Evolutionary conservation across 139 green algal genomes (phyloP).

Genomic region (Auxenochlorella pyrenoidosa): DNA sequence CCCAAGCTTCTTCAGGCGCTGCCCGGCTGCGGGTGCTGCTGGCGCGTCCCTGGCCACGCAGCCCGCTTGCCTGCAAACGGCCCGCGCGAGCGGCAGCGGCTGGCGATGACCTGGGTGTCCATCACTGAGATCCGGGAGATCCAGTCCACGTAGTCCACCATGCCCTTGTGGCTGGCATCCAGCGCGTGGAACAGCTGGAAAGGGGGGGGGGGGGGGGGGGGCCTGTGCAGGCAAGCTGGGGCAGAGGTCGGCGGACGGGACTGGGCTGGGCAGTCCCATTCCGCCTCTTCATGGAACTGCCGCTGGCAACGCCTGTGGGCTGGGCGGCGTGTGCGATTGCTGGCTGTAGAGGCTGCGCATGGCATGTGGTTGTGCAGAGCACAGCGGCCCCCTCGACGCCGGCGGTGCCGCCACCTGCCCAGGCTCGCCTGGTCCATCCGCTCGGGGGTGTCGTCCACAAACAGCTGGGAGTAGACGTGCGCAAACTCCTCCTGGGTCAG

Average conservation of each 20-base stretch:
- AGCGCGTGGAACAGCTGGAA: slow-evolving; percentile 52
- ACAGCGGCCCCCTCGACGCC: too few species aligned
- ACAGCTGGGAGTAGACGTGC: slow-evolving; percentile 53
- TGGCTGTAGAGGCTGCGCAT: neutral
- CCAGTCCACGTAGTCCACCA: slow-evolving; percentile 73
- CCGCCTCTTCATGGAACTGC: too few species aligned
- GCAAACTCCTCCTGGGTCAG: slow-evolving; percentile 61
- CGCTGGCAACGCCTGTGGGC: too few species aligned
- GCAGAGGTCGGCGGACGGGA: too few species aligned
- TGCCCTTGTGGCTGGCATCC: slow-evolving; percentile 40
- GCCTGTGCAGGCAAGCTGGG: too few species aligned
- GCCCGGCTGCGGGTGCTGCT: neutral
- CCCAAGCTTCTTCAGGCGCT: neutral
- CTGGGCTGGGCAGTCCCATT: too few species aligned
- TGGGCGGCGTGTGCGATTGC: neutral
- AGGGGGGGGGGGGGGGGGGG: neutral
- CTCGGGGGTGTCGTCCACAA: slow-evolving; percentile 45
- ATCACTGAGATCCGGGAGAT: slow-evolving; percentile 27
- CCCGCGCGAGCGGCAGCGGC: slow-evolving; percentile 55
- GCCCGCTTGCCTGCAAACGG: slow-evolving; percentile 47
- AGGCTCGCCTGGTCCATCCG: slow-evolving; percentile 30
- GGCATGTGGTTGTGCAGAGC: too few species aligned
- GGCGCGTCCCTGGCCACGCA: too few species aligned
- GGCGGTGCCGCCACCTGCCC: too few species aligned
- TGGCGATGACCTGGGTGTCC: slow-evolving; percentile 61